These are phyloP conservation scores for Trifolium repens DNA, from an alignment of 306 rosid species.

Conservation along the genomic window DNA sequence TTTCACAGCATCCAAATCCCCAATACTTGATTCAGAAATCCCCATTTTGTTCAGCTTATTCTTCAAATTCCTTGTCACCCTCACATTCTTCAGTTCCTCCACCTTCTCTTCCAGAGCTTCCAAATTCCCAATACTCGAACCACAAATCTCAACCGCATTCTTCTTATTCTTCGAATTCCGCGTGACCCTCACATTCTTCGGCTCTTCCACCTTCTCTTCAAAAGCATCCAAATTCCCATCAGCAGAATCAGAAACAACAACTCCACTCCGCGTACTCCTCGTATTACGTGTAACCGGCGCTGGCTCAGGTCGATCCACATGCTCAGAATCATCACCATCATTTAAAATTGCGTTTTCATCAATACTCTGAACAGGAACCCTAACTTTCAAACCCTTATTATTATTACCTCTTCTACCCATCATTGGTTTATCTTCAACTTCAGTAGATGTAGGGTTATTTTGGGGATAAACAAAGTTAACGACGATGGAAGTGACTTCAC, in stretches of 20 bases:
- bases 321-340: constrained; percentile 13
- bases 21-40: not conserved
- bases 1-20: not conserved
- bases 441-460: constrained; percentile 40
- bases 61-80: constrained; percentile 5
- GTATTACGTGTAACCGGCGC: constrained; percentile 1
- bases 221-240: not conserved
- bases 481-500: constrained; percentile 63
- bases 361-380: not conserved
- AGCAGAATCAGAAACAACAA: not conserved
- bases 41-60: not conserved
- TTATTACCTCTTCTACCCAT: not conserved
- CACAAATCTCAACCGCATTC: not conserved
- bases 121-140: not conserved
- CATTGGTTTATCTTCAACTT: not conserved
- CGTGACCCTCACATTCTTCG: not conserved
- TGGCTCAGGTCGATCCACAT: constrained; percentile 6
- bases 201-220: constrained; percentile 21
- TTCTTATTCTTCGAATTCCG: not conserved
- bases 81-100: constrained; percentile 15
- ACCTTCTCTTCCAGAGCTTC: not conserved
- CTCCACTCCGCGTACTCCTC: not conserved
- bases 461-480: constrained; percentile 40
- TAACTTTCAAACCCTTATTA: constrained; percentile 32
- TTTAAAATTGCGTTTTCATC: not conserved